phyloP scores from a whole-genome alignment of 192 early-diverging fungal genomes.

The Phycomyces blakesleeanus region DNA sequence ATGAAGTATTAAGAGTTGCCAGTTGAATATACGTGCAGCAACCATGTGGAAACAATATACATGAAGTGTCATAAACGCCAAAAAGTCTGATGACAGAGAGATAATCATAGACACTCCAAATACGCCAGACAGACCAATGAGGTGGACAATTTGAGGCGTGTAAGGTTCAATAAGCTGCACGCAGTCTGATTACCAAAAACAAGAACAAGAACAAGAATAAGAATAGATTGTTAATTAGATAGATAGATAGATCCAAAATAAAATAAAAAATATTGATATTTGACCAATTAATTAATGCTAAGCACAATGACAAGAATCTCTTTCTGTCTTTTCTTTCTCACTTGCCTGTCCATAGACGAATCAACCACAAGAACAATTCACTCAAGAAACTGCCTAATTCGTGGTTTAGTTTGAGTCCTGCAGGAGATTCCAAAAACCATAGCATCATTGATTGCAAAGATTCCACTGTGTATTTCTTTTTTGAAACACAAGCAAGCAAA shows the following conservation, averaged over 20 bases:
- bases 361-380: slow-evolving; percentile 85
- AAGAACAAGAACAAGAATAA: background rate
- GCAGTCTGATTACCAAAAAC: slow-evolving; percentile 38
- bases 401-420: slow-evolving; percentile 93
- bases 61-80: slow-evolving; percentile 84
- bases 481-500: too few species aligned
- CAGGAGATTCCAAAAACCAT: slow-evolving; percentile 93
- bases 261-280: too few species aligned
- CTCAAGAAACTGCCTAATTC: slow-evolving; percentile 87
- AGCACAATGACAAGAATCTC: too few species aligned
- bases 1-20: slow-evolving; percentile 81
- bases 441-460: slow-evolving; percentile 67
- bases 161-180: slow-evolving; percentile 44
- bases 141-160: slow-evolving; percentile 58
- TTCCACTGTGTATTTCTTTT: slow-evolving; percentile 69
- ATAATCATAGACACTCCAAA: slow-evolving; percentile 85
- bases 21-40: slow-evolving; percentile 87
- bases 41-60: slow-evolving; percentile 96
- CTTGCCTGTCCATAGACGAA: slow-evolving; percentile 79
- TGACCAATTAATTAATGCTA: too few species aligned
- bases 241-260: too few species aligned
- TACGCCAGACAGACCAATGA: slow-evolving; percentile 71
- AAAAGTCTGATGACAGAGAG: slow-evolving; percentile 77
- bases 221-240: too few species aligned
- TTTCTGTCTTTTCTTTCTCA: background rate